Evolutionary conservation across 352 stramenopile genomes (phyloP).

Genomic region (Phytophthora niederhauseri): DNA sequence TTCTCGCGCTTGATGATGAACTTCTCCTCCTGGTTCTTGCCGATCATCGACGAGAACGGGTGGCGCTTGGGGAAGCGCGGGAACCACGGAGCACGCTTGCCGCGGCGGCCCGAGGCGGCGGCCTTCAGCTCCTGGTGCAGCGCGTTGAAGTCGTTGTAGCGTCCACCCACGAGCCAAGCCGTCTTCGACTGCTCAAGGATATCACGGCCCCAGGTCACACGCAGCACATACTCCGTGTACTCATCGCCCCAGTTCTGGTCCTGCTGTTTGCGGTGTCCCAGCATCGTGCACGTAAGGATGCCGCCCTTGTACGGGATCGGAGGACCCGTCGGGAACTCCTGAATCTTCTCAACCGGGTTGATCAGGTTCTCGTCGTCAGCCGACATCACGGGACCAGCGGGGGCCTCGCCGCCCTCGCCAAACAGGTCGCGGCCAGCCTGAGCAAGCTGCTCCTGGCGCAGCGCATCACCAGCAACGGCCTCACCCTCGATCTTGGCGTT

Average conservation of each 20-base stretch:
- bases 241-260: slow-evolving; percentile 91
- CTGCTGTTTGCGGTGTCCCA: slow-evolving; percentile 89
- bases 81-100: slow-evolving; percentile 91
- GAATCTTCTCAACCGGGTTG: slow-evolving; percentile 87
- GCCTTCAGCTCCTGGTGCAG: slow-evolving; percentile 91
- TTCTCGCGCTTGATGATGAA: slow-evolving; percentile 93
- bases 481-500: slow-evolving; percentile 82
- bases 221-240: slow-evolving; percentile 91
- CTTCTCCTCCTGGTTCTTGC: slow-evolving; percentile 92
- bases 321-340: slow-evolving; percentile 90
- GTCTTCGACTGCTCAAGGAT: slow-evolving; percentile 91
- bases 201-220: slow-evolving; percentile 88
- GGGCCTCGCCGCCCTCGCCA: slow-evolving; percentile 78
- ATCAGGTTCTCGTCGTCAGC: slow-evolving; percentile 88
- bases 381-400: slow-evolving; percentile 81
- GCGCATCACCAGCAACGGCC: slow-evolving; percentile 69
- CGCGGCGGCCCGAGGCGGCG: slow-evolving; percentile 78
- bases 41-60: slow-evolving; percentile 91
- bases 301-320: slow-evolving; percentile 92
- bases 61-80: slow-evolving; percentile 90
- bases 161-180: slow-evolving; percentile 85
- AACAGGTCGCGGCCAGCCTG: slow-evolving; percentile 88
- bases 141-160: slow-evolving; percentile 92
- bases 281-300: slow-evolving; percentile 90
- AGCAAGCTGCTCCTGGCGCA: slow-evolving; percentile 82